Base-by-base conservation (phyloP, 257 asterid species). In the Buddleja alternifolia region DNA sequence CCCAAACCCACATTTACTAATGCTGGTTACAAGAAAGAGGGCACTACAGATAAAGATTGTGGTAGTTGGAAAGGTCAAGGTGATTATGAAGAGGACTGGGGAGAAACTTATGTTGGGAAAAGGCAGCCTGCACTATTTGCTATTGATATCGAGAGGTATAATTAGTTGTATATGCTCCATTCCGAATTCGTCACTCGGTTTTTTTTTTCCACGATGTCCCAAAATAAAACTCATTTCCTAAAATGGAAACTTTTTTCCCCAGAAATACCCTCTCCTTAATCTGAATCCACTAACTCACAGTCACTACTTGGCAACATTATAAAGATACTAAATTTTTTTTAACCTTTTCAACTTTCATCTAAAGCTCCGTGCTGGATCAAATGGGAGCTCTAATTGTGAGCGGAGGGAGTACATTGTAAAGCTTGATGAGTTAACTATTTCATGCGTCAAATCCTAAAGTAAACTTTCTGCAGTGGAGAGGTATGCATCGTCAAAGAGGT, bases 31-130 rank as follows among this genome's bases (percentile, higher is more conserved):
- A 83, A 82, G 64, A 86, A 81, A 57, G 90, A 80, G 32, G 84
- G 74, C 40, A 29, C 72, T 57, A 21, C 80, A 19, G 97, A 91
- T 40, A 91, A 86, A 77, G 97, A 89, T 62, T 54, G 79, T 47
- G 84, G 88, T 60, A 89, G 83, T 78, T 91, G 99, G 97, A 89
- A 86, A 75, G 94, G 86, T 73, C 91, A 82, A 78, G 99, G 97
- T 36, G 91, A 83, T n/a, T 94, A 96, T 95, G 97, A 91, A 79
- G 99, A 91, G 81, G 93, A 87, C 45, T 94, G 99, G 99, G 99
- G 99, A 37, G 99, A 94, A 85, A 75, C 90, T 48, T 94, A 94
- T 69, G 81, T 84, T 54, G 92, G 99, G 71, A 94, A 89, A 85
- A 78, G 89, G 73, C 92, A 88, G 74, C 93, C 99, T 21, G 87